Percentiles rank a stretch among this genome's conserved stretches.
Conservation (phyloP, 2,329 filamentous ascomycete genomes). For the Ceratocystis smalleyi region DNA sequence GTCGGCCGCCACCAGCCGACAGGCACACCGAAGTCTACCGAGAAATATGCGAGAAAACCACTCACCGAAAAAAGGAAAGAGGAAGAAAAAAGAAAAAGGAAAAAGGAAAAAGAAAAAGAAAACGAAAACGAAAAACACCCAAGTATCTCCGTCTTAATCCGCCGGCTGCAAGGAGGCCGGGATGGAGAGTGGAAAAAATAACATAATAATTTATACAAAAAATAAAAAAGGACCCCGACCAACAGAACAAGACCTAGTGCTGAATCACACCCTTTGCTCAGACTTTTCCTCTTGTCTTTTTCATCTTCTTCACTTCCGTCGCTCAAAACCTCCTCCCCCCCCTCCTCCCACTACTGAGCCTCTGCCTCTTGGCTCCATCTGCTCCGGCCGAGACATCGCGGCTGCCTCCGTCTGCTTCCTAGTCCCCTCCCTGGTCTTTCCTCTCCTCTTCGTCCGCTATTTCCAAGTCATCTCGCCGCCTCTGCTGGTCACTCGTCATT, state of each 20-base stretch:
- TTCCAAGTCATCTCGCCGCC: neutral
- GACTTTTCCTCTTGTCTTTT: neutral
- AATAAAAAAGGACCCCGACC: no score
- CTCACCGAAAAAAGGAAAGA: neutral
- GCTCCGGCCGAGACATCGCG: neutral
- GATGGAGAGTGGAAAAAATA: no score
- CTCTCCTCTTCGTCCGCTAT: neutral
- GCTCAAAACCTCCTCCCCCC: neutral
- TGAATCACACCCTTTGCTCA: neutral
- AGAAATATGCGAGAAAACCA: no score
- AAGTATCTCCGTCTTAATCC: constrained; percentile 11
- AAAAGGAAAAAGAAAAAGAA: neutral
- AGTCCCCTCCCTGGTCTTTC: neutral
- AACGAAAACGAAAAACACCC: neutral
- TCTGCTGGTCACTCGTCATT: neutral
- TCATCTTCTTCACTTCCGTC: neutral
- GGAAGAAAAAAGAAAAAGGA: neutral
- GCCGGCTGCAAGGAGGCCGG: neutral
- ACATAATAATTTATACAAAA: no score
- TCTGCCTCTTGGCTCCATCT: neutral
- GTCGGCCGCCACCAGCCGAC: neutral
- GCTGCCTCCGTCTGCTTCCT: neutral
- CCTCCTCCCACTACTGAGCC: neutral
- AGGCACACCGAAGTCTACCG: neutral
- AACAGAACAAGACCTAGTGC: no score